These are phyloP conservation scores for Telopea speciosissima DNA, from an alignment of 177 flowering plant species.

Conservation along the genomic window DNA sequence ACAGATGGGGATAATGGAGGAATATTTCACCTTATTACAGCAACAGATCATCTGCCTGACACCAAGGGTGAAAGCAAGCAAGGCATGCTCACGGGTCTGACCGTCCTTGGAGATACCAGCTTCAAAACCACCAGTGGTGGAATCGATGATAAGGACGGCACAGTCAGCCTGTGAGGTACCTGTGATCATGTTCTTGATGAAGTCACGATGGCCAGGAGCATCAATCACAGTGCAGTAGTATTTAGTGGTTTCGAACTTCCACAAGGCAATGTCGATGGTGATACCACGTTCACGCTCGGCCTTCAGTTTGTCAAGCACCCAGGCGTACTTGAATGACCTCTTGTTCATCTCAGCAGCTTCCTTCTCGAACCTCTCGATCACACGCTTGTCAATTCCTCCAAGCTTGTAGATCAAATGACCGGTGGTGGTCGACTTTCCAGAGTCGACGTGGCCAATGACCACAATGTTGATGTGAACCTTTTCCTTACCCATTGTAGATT, in stretches of 20 bases:
- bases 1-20: constrained; percentile 12
- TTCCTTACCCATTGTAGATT: constrained; percentile 58
- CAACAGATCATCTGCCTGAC: constrained; percentile 60
- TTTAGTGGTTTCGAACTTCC: constrained; percentile 22
- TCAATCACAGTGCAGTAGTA: constrained; percentile 1
- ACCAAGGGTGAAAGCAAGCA: constrained; percentile 57
- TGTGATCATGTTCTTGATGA: constrained; percentile 56
- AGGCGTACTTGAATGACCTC: constrained; percentile 58
- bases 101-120: constrained; percentile 65
- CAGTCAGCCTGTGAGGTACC: constrained; percentile 61
- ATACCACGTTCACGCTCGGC: constrained; percentile 67
- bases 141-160: constrained; percentile 53
- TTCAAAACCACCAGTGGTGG: constrained; percentile 53
- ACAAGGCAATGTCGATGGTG: constrained; percentile 52
- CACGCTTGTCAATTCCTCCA: constrained; percentile 92
- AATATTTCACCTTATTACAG: constrained; percentile 44
- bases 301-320: constrained; percentile 62
- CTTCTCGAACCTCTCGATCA: constrained; percentile 67
- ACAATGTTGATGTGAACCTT: constrained; percentile 79
- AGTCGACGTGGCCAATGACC: constrained; percentile 86
- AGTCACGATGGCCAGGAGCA: constrained; percentile 38
- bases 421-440: constrained; percentile 80
- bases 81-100: constrained; percentile 63
- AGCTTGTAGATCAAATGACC: constrained; percentile 84
- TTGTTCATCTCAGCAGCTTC: constrained; percentile 12